Percentiles rank a stretch among this genome's conserved stretches.
These are phyloP conservation scores for Sporothrix schenckii DNA, from an alignment of 2,329 filamentous ascomycete species.

Conservation along the genomic window DNA sequence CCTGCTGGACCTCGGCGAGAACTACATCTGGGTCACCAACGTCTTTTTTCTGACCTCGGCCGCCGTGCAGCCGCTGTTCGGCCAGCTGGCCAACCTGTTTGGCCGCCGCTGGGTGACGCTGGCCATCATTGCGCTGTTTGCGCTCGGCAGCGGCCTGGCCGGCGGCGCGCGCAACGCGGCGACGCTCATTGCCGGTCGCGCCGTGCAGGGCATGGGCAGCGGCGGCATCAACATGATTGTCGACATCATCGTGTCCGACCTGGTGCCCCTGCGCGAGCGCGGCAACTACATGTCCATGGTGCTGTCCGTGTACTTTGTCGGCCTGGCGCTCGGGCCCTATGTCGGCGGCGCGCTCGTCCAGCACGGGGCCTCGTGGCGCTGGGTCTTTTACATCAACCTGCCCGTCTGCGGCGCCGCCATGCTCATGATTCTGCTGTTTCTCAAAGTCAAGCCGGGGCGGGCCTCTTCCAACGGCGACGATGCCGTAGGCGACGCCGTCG, in stretches of 20 bases:
- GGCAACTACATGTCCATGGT: slow-evolving; percentile 36
- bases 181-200: slow-evolving; percentile 42
- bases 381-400: slow-evolving; percentile 50
- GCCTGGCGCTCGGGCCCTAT: slow-evolving; percentile 34
- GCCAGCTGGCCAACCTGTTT: slow-evolving; percentile 37
- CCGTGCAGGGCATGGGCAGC: slow-evolving; percentile 43
- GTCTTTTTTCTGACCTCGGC: slow-evolving; percentile 23
- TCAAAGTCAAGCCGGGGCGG: slow-evolving; percentile 31
- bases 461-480: too few relatives aligned
- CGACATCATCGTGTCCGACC: slow-evolving; percentile 39
- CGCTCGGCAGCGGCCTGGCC: slow-evolving; percentile 39
- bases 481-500: too few relatives aligned
- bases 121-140: slow-evolving; percentile 51
- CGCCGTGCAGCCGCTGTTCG: slow-evolving; percentile 66
- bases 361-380: slow-evolving; percentile 35
- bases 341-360: slow-evolving; percentile 35
- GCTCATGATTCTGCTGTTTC: slow-evolving; percentile 39
- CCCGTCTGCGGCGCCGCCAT: slow-evolving; percentile 55
- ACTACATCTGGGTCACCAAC: slow-evolving; percentile 13
- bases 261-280: slow-evolving; percentile 36
- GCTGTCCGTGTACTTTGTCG: slow-evolving; percentile 34
- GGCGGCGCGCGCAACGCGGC: slow-evolving; percentile 39
- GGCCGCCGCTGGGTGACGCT: slow-evolving; percentile 61
- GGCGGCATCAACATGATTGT: slow-evolving; percentile 42
- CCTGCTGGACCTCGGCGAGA: not conserved